Base-by-base conservation (phyloP, 768 basidiomycete species). In the Mycena haematopus region DNA sequence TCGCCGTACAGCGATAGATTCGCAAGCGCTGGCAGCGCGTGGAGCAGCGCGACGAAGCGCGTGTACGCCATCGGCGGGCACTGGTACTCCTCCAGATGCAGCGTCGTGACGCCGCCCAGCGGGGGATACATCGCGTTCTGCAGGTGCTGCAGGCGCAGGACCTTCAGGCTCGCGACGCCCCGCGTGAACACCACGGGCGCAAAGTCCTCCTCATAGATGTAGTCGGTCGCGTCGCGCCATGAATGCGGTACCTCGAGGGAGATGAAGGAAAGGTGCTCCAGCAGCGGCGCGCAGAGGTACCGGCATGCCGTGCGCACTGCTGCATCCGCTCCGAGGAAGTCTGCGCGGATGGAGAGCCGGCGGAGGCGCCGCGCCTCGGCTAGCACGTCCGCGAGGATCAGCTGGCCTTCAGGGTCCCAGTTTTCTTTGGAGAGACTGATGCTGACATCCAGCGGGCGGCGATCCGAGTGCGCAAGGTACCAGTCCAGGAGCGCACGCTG, bases 1-100 rank as follows among this genome's bases (percentile, higher is more conserved):
- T 70, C 71, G 53, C 74, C 74, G 53, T 75, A 74, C 25, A 76
- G 65, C 15, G 75, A 73, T 24, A 78, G 71, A 54, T 78, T 70
- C 9, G 61, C 75, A 50, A 79, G 70, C 29, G 72, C 72, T 55
- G 78, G 74, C 19, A 79, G 72, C 42, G 70, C 70, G 46, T 67
- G 58, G 0, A 75, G 70, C 46, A 76, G 71, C 17, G 68, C 70
- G 44, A 56, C 68, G 24, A 78, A 61, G 49, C 73, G 71, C 38
- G 35, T 17, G n/a, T n/a, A 40, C 33, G 40, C 33, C 51, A 72
- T 77, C 35, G 74, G 73, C 38, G 58, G 42, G 52, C 59, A 53
- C 11, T 24, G 54, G 40, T 71, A 56, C 31, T 73, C 76, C 65
- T 77, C 77, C 21, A 77, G 70, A 58, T 78, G 76, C 13, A 77